Evolutionary conservation across 768 basidiomycete genomes (phyloP), one percentile per base, ranked within the genome.

Genomic region (Trichaptum fuscoviolaceum): DNA sequence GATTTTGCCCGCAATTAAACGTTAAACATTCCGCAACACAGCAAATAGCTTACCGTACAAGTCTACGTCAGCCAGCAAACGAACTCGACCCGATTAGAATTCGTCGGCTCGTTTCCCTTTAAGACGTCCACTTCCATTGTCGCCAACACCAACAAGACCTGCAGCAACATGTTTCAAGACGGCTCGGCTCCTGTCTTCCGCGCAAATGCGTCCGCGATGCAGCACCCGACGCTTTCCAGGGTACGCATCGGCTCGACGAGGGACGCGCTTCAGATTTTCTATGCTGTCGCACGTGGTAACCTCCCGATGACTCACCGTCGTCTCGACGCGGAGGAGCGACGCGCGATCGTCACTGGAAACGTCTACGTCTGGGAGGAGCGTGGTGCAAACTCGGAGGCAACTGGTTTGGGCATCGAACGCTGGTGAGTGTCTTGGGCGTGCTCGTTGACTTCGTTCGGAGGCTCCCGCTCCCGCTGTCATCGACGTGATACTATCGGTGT

Each of bases 321-420:
- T 8, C 84, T 94, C 70, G 92, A 93, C 73, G 89, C 89, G 58
- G 91, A 93, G 73, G 92, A 93, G 75, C 85, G 92, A 67, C 81
- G 87, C 61, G 85, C 85, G 20, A 90, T 94, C 71, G 70, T 82
- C 20, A 84, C 92, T 0, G 92, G 92, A 26, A 91, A 91, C 70
- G 90, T 93, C 25, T 93, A 92, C 70, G 90, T 93, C 68, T 94
- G 92, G 92, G 92, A 94, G 74, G 92, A 94, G 70, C 88, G 91
- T 68, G 89, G 89, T 26, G 89, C 91, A 7, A 91, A 90, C 73
- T 87, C 89, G n/a, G 91, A 92, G 73, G 81, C 83, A 64, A 90
- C 91, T 10, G 92, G 92, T 17, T 84, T 92, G 61, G 92, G 92
- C 42, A 94, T 94, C 88, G 92, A 93, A 71, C 83, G 92, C 75